A percentile compares a stretch with the other conserved stretches of the same genome.
These are phyloP conservation scores for Hirsutella minnesotensis DNA, from an alignment of 2,329 filamentous ascomycete genomes.

Conservation along the genomic window DNA sequence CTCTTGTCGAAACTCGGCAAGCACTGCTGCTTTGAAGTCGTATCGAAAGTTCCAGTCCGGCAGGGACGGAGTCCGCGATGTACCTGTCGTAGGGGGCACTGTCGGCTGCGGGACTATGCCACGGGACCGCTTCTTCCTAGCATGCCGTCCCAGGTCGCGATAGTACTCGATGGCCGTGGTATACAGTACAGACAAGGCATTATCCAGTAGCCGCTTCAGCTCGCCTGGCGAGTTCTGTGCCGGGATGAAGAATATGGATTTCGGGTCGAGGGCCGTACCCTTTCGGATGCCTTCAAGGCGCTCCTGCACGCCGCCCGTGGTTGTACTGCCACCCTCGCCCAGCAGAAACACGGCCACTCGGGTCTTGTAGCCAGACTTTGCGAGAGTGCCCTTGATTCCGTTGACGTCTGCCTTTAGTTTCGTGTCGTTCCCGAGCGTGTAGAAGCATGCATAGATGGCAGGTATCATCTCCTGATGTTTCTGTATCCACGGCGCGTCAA, in stretches of 20 bases:
- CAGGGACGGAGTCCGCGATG: conserved; percentile 72
- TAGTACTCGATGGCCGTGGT: conserved; percentile 79
- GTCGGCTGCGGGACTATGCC: conserved; percentile 70
- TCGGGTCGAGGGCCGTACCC: conserved; percentile 69
- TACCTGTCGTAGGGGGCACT: conserved; percentile 69
- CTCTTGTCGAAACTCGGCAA: conserved; percentile 88
- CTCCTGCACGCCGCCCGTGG: conserved; percentile 58
- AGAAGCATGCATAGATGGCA: conserved; percentile 70
- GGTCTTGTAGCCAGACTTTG: conserved; percentile 63
- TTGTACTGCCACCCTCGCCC: conserved; percentile 15
- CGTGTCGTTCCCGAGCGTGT: conserved; percentile 70
- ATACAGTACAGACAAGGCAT: conserved; percentile 61
- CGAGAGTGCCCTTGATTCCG: conserved; percentile 56
- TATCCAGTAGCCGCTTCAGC: conserved; percentile 60
- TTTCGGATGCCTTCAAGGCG: conserved; percentile 69
- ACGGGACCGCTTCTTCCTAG: conserved; percentile 75
- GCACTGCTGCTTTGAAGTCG: conserved; percentile 83
- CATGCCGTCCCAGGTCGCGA: conserved; percentile 83
- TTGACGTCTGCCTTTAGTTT: conserved; percentile 81
- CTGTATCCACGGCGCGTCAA: conserved; percentile 69
- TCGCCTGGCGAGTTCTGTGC: conserved; percentile 60
- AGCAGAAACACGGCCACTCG: conserved; percentile 56
- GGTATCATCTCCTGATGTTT: conserved; percentile 85
- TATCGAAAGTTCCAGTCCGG: conserved; percentile 90
- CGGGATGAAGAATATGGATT: conserved; percentile 75